Evolutionary conservation across 106 monocot genomes (phyloP), one percentile per base, ranked within the genome.

Genomic region (Posidonia australis): DNA sequence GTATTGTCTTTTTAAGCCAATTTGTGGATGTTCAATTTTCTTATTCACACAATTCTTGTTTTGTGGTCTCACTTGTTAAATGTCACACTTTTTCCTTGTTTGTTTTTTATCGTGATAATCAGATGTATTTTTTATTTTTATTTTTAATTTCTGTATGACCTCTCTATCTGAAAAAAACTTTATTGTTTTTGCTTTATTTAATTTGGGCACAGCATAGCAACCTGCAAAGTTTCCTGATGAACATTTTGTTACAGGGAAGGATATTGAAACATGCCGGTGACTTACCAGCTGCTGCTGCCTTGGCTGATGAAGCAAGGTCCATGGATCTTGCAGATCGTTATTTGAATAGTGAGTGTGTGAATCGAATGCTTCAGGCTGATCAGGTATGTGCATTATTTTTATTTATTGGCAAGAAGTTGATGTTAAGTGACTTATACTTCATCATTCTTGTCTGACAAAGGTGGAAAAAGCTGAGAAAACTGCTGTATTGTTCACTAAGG

Each of bases 261-360:
- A 85, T 96, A 77, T 54, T 96, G 67, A 76, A 85, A 46, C 82
- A 96, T 77, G 82, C 81, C 21, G 96, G 96, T 62, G 73, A 96
- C 51, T 77, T 87, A 41, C 74, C 66, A 25, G 87, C 96, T 58
- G 96, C 90, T 25, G 81, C 96, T 66, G 62, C 72, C 18, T 81
- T 87, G 32, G 90, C 90, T 63, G 82, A 96, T 79, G 90, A 96
- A 77, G 96, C 96, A 72, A 90, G 96, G 75, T 84, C 84, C 31
- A 87, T 96, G 90, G 96, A 96, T 83, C 96, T 96, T 66, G 96
- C 96, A 72, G 90, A 96, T 63, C 90, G 96, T 72, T 96, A 87
- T 67, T 77, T 96, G 60, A 90, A 90, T 54, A 96, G 96, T 63
- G 84, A 87, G 46, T 96, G 96, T 84, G 94, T 90, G 30, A 83